Conservation (phyloP, 768 basidiomycete genomes). For the Cystobasidium ongulense region DNA sequence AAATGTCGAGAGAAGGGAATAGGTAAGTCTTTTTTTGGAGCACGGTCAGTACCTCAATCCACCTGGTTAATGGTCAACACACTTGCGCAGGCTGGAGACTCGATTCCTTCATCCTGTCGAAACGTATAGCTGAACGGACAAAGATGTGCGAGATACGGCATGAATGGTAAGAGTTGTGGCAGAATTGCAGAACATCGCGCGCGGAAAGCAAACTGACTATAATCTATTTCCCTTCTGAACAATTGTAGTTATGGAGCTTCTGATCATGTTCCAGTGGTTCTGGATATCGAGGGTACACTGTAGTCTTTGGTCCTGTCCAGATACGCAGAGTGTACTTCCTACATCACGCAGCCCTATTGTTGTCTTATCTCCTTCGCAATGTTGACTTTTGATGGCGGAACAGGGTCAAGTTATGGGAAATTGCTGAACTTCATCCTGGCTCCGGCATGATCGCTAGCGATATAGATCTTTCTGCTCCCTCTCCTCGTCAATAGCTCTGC, state of each 20-base stretch:
- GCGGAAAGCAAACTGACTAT: neutral
- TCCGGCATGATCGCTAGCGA: neutral
- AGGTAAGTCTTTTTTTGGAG: conserved; percentile 6
- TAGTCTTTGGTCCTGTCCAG: too few species aligned
- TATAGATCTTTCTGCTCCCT: neutral
- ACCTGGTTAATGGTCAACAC: neutral
- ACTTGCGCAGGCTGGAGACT: conserved; percentile 61
- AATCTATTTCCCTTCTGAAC: neutral
- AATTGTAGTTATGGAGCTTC: conserved; percentile 60
- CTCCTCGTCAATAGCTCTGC: neutral
- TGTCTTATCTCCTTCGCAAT: too few species aligned
- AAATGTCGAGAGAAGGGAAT: conserved; percentile 69
- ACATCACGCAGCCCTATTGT: too few species aligned
- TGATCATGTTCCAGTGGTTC: conserved; percentile 70
- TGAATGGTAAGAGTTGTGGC: conserved; percentile 51
- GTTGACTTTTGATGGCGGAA: neutral
- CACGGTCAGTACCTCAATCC: too few species aligned
- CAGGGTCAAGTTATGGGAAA: neutral
- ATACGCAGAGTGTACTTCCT: too few species aligned
- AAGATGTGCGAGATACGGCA: conserved; percentile 77
- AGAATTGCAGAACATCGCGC: neutral
- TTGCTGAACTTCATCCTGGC: neutral
- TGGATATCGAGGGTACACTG: conserved; percentile 58
- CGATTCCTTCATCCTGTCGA: conserved; percentile 61
- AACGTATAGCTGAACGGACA: conserved; percentile 57